Percentiles rank a stretch among this genome's conserved stretches.
phyloP scores from a whole-genome alignment of 257 asterid genomes.

The Scutellaria barbata region DNA sequence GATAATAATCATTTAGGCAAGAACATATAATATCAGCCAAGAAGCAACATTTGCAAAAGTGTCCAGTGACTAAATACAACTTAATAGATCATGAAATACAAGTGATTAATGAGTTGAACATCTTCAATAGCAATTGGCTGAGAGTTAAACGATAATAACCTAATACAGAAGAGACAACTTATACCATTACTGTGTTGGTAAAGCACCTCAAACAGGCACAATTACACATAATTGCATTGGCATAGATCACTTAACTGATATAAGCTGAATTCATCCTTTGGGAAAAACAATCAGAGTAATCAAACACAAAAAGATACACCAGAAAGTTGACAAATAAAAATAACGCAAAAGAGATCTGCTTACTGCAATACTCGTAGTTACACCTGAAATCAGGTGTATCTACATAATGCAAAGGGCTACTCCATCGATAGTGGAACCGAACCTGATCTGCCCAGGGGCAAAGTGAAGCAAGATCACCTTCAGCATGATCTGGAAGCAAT shows the following conservation, averaged over 20 bases:
- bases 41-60: slow-evolving; percentile 11
- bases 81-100: neutral
- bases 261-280: neutral
- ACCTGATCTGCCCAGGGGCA: slow-evolving; percentile 90
- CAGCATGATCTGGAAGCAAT: slow-evolving; percentile 83
- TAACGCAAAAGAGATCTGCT: slow-evolving; percentile 37
- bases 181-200: neutral
- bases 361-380: slow-evolving; percentile 89
- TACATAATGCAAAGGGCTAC: slow-evolving; percentile 72
- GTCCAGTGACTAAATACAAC: neutral
- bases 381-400: slow-evolving; percentile 96
- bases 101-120: neutral
- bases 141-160: slow-evolving; percentile 9
- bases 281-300: neutral
- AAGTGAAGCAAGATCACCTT: slow-evolving; percentile 86
- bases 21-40: neutral
- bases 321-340: slow-evolving; percentile 6
- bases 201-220: neutral
- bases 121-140: neutral
- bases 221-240: neutral
- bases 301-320: slow-evolving; percentile 5
- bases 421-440: slow-evolving; percentile 78
- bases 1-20: neutral
- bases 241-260: neutral
- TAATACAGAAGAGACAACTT: slow-evolving; percentile 5